phyloP scores from a whole-genome alignment of 371 early-diverging fungal species.

The Rhizopus sp. region DNA sequence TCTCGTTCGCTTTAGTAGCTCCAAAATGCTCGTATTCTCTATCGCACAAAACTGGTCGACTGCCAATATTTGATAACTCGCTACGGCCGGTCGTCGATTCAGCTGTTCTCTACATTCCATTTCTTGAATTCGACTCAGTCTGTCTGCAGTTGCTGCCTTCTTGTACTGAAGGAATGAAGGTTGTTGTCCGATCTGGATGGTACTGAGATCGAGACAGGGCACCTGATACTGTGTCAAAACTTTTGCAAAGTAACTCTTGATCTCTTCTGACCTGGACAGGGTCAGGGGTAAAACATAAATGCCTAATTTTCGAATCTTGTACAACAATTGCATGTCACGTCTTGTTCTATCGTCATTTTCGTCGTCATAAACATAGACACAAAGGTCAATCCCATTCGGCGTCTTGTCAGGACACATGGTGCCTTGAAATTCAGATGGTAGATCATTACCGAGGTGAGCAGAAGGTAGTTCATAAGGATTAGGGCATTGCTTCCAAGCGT shows the following conservation, averaged over 20 bases:
- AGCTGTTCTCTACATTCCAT: conserved; percentile 32
- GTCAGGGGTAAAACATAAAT: conserved; percentile 38
- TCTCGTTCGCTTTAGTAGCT: conserved; percentile 36
- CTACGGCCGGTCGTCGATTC: conserved; percentile 24
- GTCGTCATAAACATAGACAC: conserved; percentile 46
- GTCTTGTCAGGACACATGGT: conserved; percentile 41
- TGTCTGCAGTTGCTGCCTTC: conserved; percentile 4
- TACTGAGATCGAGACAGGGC: conserved; percentile 23
- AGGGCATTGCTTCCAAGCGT: conserved; percentile 34
- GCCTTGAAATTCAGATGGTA: conserved; percentile 15
- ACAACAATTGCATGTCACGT: conserved; percentile 32
- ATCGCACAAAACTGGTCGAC: conserved; percentile 41
- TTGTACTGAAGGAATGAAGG: conserved; percentile 10
- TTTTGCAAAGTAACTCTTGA: conserved; percentile 19
- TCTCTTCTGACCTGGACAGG: conserved; percentile 1
- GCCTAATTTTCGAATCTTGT: conserved; percentile 29
- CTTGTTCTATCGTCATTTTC: conserved; percentile 17
- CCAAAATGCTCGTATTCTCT: conserved; percentile 32
- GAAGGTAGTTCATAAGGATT: conserved; percentile 18
- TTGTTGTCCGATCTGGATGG: conserved; percentile 15
- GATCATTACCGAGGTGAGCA: conserved; percentile 11
- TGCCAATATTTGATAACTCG: conserved; percentile 43
- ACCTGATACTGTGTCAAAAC: conserved; percentile 19
- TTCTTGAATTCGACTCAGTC: conserved; percentile 8
- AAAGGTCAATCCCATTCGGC: conserved; percentile 47